Base-by-base conservation (phyloP, 73 alveolate species). In the Tetrahymena borealis region DNA sequence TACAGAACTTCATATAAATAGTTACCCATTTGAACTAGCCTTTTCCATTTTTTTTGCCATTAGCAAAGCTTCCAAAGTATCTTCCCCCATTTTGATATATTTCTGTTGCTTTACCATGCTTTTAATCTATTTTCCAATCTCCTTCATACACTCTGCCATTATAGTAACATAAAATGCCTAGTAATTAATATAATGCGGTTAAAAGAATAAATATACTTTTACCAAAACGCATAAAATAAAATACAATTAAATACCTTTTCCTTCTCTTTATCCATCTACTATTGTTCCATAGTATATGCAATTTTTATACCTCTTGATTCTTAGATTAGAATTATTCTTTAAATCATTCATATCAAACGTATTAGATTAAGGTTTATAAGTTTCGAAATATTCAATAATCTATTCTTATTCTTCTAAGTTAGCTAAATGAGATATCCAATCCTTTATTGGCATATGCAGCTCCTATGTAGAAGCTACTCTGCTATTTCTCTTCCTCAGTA, bases 21-120 rank as follows among this genome's bases (percentile, higher is more conserved):
- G 28, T 79, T 10, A 38, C 79, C 39, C 91, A 79, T 93, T 93
- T 85, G 33, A 93, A 93, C 15, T 90, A 40, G 13, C 95, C 95
- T 93, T 93, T 92, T 5, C 95, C 95, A 93, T 93, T 78, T 39
- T 91, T 91, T 42, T 93, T 93, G 20, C 95, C 95, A 85, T 93
- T 91, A 12, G 38, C 93, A 93, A 93, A 93, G 37, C 43, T 39
- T 39, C 95, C 95, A 40, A 79, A 91, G 38, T 93, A 93, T 85
- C 42, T 40, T 24, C 91, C 95, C 5, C 93, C 93, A 31, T 93
- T 93, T 15, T 78, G 78, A n/a, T 79, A 93, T 28, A 36, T 77
- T 28, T 91, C 96, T 16, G 78, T 41, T 6, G 94, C 96, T 8
- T 39, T 90, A n/a, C 96, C 96, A 90, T 93, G 96, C 13, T 90